phyloP scores from a whole-genome alignment of 2,329 filamentous ascomycete species.

The Pseudogymnoascus sp. region DNA sequence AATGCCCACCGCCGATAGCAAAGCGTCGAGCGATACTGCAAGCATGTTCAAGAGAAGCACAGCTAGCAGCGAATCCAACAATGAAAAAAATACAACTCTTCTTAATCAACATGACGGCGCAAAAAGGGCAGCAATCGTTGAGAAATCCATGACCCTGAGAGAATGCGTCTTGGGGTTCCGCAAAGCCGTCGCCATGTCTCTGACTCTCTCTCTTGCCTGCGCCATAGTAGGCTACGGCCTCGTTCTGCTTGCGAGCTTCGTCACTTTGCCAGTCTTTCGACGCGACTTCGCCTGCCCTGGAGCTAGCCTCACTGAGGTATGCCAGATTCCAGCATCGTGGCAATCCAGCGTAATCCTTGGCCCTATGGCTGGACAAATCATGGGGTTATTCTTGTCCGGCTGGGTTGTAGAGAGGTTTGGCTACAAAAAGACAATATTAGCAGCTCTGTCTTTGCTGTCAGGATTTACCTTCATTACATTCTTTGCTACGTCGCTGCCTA shows the following conservation, averaged over 20 bases:
- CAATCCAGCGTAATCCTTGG: conserved; percentile 34
- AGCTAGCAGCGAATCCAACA: not conserved
- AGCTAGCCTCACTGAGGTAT: conserved; percentile 23
- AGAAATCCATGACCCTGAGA: not conserved
- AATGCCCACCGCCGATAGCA: not conserved
- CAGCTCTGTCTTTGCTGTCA: not conserved
- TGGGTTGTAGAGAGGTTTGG: conserved; percentile 24
- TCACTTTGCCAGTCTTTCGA: conserved; percentile 21
- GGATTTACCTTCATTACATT: conserved; percentile 5
- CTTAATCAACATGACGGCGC: not conserved
- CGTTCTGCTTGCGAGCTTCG: conserved; percentile 70
- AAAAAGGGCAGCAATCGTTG: not conserved
- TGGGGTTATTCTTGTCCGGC: conserved; percentile 7
- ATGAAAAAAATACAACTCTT: not conserved
- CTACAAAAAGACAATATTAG: conserved; percentile 24
- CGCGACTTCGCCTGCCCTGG: conserved; percentile 22
- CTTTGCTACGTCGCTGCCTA: not conserved
- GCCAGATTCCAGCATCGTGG: conserved; percentile 33
- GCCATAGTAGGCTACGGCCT: conserved; percentile 84
- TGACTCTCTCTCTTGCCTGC: conserved; percentile 77
- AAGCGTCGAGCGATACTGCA: not conserved
- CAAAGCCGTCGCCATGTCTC: conserved; percentile 71
- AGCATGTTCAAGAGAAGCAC: not conserved
- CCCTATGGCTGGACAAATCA: conserved; percentile 29
- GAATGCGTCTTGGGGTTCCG: conserved; percentile 74